Evolutionary conservation across 768 basidiomycete genomes (phyloP).

Genomic region (Solioccasus polychromus): DNA sequence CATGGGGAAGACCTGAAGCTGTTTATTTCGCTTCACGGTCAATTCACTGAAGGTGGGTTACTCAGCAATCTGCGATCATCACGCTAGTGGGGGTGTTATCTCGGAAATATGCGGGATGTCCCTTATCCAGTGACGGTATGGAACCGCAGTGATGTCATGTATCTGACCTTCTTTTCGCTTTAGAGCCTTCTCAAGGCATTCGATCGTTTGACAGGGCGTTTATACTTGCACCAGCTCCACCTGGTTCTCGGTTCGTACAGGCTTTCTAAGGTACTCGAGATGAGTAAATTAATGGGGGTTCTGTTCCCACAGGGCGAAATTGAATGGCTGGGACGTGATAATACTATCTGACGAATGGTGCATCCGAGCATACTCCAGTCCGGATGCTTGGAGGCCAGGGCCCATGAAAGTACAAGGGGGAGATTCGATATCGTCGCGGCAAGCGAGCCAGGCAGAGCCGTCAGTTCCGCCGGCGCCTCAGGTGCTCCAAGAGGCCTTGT

Average conservation of each 20-base stretch:
- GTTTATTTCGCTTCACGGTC: conserved; percentile 80
- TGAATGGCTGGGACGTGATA: conserved; percentile 84
- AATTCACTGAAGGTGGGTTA: conserved; percentile 83
- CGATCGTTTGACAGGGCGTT: conserved; percentile 95
- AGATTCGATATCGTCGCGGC: conserved; percentile 22
- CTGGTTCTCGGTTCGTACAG: conserved; percentile 74
- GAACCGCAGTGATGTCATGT: conserved; percentile 14
- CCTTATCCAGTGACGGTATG: conserved; percentile 2
- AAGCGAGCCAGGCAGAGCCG: conserved; percentile 16
- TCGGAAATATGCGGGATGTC: conserved; percentile 13
- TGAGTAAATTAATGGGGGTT: conserved; percentile 9
- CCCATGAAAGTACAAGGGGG: conserved; percentile 69
- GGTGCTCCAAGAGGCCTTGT: conserved; percentile 48
- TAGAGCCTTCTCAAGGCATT: conserved; percentile 71
- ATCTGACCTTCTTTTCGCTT: conserved; percentile 18
- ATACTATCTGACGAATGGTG: conserved; percentile 88
- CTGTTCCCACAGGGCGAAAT: conserved; percentile 55
- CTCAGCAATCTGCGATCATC: conserved; percentile 9
- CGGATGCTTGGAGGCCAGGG: conserved; percentile 75
- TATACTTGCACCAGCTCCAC: conserved; percentile 75
- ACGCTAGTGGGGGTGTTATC: background rate
- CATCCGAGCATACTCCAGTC: conserved; percentile 80
- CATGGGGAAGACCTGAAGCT: conserved; percentile 54
- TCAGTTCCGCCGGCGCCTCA: conserved; percentile 35
- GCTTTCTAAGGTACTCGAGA: background rate